These are phyloP conservation scores for Dothiorella sarmentorum DNA, from an alignment of 2,329 filamentous ascomycete species.

Conservation along the genomic window DNA sequence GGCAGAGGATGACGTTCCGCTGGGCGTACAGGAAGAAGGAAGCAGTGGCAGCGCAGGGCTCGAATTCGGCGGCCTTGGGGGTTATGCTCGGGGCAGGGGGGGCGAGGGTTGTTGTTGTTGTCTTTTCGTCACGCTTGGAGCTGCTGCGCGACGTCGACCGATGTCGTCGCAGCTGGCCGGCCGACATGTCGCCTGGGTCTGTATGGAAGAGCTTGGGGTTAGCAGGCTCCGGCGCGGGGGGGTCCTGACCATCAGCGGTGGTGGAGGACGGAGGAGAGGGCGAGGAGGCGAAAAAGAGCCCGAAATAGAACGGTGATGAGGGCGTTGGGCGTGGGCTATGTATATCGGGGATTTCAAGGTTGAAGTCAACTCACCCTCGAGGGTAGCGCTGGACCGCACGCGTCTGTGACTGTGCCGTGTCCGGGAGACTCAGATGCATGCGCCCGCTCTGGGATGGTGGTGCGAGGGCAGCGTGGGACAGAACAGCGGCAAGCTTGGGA, in stretches of 20 bases:
- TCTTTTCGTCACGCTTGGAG: constrained; percentile 31
- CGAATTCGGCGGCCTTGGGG: constrained; percentile 57
- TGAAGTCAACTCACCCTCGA: constrained; percentile 12
- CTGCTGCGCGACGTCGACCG: constrained; percentile 41
- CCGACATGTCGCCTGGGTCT: constrained; percentile 40
- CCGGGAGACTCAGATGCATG: constrained; percentile 40
- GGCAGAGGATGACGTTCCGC: constrained; percentile 75
- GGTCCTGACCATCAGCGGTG: constrained; percentile 12
- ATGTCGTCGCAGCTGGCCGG: constrained; percentile 39
- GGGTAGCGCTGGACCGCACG: constrained; percentile 38
- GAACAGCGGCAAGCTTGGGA: constrained; percentile 38
- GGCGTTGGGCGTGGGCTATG: constrained; percentile 25
- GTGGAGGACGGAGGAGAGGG: background rate
- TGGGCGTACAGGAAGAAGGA: constrained; percentile 88
- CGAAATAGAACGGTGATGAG: constrained; percentile 21
- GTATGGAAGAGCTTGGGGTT: constrained; percentile 23
- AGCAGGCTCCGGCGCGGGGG: constrained; percentile 21
- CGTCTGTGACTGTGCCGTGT: constrained; percentile 35
- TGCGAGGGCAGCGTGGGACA: constrained; percentile 25
- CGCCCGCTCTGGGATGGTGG: constrained; percentile 35
- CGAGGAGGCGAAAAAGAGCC: constrained; percentile 4
- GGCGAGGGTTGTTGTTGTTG: constrained; percentile 11
- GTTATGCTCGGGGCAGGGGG: constrained; percentile 45
- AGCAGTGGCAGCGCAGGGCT: constrained; percentile 85
- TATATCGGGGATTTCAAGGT: constrained; percentile 28